Evolutionary conservation across 257 asterid species (phyloP), one percentile per base, ranked within the genome.

Genomic region (Eustoma russellianum): DNA sequence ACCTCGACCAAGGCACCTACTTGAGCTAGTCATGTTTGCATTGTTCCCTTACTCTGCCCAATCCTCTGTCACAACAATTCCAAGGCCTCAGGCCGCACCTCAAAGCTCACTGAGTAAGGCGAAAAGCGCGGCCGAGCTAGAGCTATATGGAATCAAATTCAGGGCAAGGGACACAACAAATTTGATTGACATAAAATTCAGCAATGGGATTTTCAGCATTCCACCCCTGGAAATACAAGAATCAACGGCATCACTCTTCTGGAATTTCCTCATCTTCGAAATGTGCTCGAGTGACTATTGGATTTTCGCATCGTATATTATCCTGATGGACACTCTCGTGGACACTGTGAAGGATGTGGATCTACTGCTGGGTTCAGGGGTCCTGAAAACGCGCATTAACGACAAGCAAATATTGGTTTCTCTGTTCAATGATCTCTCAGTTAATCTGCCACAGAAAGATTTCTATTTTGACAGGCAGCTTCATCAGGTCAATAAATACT

Each of bases 201-300:
- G 11, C 3, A 41, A 45, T 5, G 69, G 69, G 17, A 17, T 30
- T 5, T 11, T 64, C 8, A 5, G 1, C 2, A 50, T 64, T 18
- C 69, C 69, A 0, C 33, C 7, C 14, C 58, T 64, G 0, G 44
- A 13, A 30, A 50, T 64, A 15, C 48, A 56, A 12, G 69, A 56
- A 33, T 40, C 57, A 7, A 41, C 53, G 0, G 2, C 50, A 2
- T 3, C 51, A 0, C 0, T 41, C 9, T 52, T 50, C 38, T 64
- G 69, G 69, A 64, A 64, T 13, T 49, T 64, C 63, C 6, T 56
- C 38, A 44, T 64, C 2, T 49, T 49, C 33, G 69, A 64, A 18
- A 56, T 44, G 58, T 41, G 35, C 53, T 16, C 33, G 7, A 40
- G 58, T 0, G 47, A 45, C 18, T 14, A 0, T 2, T 7, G 59